Evolutionary conservation across 2,329 filamentous ascomycete genomes (phyloP), one percentile per base, ranked within the genome.

Genomic region (Dactylellina sp.): DNA sequence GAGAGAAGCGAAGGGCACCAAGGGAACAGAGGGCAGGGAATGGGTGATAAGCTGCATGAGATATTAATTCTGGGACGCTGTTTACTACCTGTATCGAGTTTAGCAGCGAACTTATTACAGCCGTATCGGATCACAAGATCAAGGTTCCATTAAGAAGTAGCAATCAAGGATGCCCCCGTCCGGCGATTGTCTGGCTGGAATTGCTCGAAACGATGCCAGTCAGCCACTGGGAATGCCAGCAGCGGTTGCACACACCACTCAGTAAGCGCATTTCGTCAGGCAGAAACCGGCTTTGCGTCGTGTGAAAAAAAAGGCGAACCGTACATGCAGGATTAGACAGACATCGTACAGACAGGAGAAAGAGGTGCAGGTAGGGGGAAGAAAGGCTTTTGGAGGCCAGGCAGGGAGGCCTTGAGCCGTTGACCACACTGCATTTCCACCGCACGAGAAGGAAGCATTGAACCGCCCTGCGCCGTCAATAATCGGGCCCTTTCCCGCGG

Each of bases 201-300:
- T 59, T 59, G 20, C 66, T 72, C 35, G 37, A 55, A 49, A 14
- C 25, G 63, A 61, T 52, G 39, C 47, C 24, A 56, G 56, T 47
- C 53, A 55, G 49, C 64, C 56, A 70, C 47, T 70, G 47, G 59
- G 52, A 61, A 72, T 65, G 63, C 60, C 60, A 56, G 60, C 44
- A 64, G 68, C 68, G 68, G 68, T 72, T 72, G 68, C 56, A 72
- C 68, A 72, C 68, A 72, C 68, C 60, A 55, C 28, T 32, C 53
- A 60, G 68, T 72, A 72, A 72, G 68, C 68, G 68, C 68, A 72
- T 72, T 72, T 53, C 56, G 55, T 72, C 60, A 72, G 68, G 68
- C 68, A 65, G 68, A 65, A 60, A 55, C 59, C 53, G 46, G 60
- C 49, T 57, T 50, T 64, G 40, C 62, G 37, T 62, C 53, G 22